phyloP scores from a whole-genome alignment of 768 basidiomycete species.

The Steccherinum ochraceum region DNA sequence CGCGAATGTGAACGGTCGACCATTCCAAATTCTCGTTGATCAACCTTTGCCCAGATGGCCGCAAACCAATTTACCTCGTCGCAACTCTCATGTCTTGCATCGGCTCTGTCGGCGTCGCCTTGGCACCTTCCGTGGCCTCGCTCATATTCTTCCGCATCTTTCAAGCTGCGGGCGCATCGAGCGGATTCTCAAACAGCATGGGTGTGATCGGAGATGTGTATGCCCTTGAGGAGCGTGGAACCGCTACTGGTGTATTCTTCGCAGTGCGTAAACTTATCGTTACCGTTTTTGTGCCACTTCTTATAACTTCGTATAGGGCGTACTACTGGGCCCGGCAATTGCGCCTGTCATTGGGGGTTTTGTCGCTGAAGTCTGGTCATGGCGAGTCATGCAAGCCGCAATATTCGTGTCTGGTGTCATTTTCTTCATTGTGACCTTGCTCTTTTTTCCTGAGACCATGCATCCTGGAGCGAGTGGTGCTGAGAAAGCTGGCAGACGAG shows the following conservation, averaged over 20 bases:
- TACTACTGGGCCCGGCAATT: slow-evolving; percentile 52
- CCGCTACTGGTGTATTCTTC: slow-evolving; percentile 54
- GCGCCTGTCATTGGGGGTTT: slow-evolving; percentile 56
- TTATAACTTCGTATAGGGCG: slow-evolving; percentile 32
- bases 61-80: slow-evolving; percentile 52
- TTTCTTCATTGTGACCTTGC: slow-evolving; percentile 31
- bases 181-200: slow-evolving; percentile 47
- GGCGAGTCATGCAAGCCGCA: slow-evolving; percentile 51
- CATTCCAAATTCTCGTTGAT: not conserved
- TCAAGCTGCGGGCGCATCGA: slow-evolving; percentile 60
- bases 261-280: too few species aligned
- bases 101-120: slow-evolving; percentile 55
- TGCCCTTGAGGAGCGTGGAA: slow-evolving; percentile 52
- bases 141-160: slow-evolving; percentile 60
- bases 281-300: too few species aligned
- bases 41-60: slow-evolving; percentile 45
- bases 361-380: slow-evolving; percentile 54
- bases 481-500: slow-evolving; percentile 25
- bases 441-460: slow-evolving; percentile 59
- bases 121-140: slow-evolving; percentile 33
- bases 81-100: slow-evolving; percentile 54
- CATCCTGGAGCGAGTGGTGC: slow-evolving; percentile 53
- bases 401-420: slow-evolving; percentile 36
- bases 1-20: too few species aligned
- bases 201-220: slow-evolving; percentile 66